phyloP scores from a whole-genome alignment of 345 rosid species.

The Populus simonii region DNA sequence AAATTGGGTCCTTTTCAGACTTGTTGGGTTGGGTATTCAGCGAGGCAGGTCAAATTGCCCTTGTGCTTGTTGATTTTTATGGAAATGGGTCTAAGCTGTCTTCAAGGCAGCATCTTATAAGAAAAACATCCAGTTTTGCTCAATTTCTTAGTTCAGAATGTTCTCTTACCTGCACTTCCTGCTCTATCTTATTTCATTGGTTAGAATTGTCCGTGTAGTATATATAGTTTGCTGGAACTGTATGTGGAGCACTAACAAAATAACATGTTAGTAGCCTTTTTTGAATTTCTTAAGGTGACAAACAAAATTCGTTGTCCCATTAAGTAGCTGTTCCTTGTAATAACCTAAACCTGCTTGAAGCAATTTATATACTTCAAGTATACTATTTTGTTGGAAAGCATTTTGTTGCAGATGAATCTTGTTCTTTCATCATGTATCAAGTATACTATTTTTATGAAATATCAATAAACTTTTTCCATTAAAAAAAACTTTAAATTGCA shows the following conservation, averaged over 20 bases:
- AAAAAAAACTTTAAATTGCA: neutral
- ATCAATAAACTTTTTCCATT: neutral
- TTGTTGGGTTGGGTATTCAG: too few relatives aligned
- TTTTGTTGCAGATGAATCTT: neutral
- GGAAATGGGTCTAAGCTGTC: neutral
- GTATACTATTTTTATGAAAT: neutral
- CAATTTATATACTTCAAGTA: neutral
- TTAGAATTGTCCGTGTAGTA: neutral
- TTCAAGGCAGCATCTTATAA: neutral
- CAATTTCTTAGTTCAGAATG: neutral
- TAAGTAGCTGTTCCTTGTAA: neutral
- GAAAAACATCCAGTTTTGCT: neutral
- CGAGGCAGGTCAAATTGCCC: neutral
- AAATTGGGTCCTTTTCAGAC: neutral
- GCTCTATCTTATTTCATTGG: neutral
- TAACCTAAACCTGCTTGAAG: neutral
- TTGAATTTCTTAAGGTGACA: neutral
- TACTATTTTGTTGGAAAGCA: neutral
- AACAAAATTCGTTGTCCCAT: neutral
- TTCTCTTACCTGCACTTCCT: neutral
- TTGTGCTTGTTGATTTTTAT: neutral
- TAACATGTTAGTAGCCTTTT: neutral
- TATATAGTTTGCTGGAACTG: neutral
- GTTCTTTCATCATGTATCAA: neutral
- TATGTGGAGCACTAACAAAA: neutral